A percentile compares a stretch with the other conserved stretches of the same genome.
Conservation (phyloP, 2,329 filamentous ascomycete genomes). For the Fusarium cyanostomum region DNA sequence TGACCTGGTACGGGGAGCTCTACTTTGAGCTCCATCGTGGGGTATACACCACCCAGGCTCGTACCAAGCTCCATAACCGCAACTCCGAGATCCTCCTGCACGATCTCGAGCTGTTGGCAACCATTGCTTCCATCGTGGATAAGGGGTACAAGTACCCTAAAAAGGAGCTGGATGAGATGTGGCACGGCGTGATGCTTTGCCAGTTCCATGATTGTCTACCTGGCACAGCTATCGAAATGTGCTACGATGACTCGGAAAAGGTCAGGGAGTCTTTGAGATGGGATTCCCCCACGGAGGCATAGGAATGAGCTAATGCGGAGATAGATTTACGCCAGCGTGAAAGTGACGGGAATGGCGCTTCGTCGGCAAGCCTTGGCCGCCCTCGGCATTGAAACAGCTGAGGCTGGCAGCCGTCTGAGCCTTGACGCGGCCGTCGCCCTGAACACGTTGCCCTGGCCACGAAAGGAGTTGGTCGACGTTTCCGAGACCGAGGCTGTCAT, state of each 20-base stretch:
- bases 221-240: constrained; percentile 93
- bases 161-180: constrained; percentile 90
- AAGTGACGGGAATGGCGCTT: neutral
- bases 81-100: constrained; percentile 84
- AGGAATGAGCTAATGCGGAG: neutral
- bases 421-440: constrained; percentile 68
- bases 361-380: neutral
- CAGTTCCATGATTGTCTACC: constrained; percentile 98
- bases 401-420: constrained; percentile 73
- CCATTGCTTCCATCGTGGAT: constrained; percentile 79
- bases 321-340: neutral
- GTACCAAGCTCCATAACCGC: constrained; percentile 95
- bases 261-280: constrained; percentile 73
- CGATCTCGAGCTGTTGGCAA: constrained; percentile 87
- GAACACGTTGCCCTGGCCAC: constrained; percentile 88
- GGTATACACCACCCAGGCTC: constrained; percentile 95
- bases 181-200: constrained; percentile 89
- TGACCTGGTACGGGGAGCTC: constrained; percentile 94
- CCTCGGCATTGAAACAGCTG: constrained; percentile 64
- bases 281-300: too few species aligned
- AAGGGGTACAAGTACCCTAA: constrained; percentile 88
- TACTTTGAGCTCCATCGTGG: constrained; percentile 98
- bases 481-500: constrained; percentile 62
- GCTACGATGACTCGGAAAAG: constrained; percentile 92
- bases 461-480: constrained; percentile 76